A percentile compares a stretch with the other conserved stretches of the same genome.
Evolutionary conservation across 1,284 basidiomycete species (phyloP).

Genomic region (Vanrija humicola): DNA sequence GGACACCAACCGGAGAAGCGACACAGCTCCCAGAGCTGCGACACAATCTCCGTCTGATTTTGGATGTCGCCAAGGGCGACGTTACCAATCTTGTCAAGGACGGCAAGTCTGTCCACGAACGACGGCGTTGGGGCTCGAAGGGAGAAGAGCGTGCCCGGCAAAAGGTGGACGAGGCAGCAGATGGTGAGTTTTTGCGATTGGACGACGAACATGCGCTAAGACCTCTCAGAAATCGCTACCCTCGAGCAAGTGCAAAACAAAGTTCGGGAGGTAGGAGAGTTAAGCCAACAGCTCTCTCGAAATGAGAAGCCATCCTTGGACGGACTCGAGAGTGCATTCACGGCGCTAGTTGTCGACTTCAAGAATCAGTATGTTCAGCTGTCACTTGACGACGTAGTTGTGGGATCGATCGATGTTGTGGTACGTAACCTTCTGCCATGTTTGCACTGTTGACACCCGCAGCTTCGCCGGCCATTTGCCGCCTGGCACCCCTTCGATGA

Average conservation of each 20-base stretch:
- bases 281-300: slow-evolving; percentile 59
- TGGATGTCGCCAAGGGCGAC: slow-evolving; percentile 73
- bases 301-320: slow-evolving; percentile 63
- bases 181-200: slow-evolving; percentile 17
- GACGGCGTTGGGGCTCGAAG: slow-evolving; percentile 62
- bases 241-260: slow-evolving; percentile 70
- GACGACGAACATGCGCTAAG: slow-evolving; percentile 3
- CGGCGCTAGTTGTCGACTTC: slow-evolving; percentile 66
- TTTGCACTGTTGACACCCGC: background rate
- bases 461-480: slow-evolving; percentile 27
- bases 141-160: slow-evolving; percentile 66
- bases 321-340: slow-evolving; percentile 65
- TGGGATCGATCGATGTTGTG: slow-evolving; percentile 79
- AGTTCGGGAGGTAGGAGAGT: slow-evolving; percentile 62
- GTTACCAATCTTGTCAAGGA: slow-evolving; percentile 84
- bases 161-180: slow-evolving; percentile 58
- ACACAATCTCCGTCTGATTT: slow-evolving; percentile 86
- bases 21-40: slow-evolving; percentile 89
- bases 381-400: slow-evolving; percentile 81
- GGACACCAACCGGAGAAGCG: slow-evolving; percentile 78
- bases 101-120: slow-evolving; percentile 74
- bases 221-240: slow-evolving; percentile 62
- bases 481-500: slow-evolving; percentile 42
- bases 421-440: slow-evolving; percentile 48
- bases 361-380: slow-evolving; percentile 73